A percentile compares a stretch with the other conserved stretches of the same genome.
Evolutionary conservation across 495 filamentous ascomycete species (phyloP).

Genomic region (Trichoderma reesei): DNA sequence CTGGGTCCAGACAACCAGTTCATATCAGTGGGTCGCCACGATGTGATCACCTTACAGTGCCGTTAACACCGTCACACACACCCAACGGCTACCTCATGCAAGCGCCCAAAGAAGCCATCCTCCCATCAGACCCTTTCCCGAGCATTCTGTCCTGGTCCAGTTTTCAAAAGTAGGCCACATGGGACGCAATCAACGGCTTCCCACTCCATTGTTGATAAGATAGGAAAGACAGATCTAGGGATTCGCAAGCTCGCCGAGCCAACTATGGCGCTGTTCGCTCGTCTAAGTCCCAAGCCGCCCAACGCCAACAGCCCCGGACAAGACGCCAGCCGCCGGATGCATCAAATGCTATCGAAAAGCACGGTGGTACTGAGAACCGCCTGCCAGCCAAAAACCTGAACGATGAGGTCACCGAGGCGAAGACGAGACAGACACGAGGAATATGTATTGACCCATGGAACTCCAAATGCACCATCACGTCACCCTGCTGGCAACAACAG

Average conservation of each 20-base stretch:
- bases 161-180: background rate
- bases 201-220: background rate
- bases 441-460: background rate
- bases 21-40: background rate
- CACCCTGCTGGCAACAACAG: background rate
- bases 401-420: background rate
- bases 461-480: slow-evolving; percentile 1
- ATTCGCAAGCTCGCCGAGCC: background rate
- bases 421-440: background rate
- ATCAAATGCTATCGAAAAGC: background rate
- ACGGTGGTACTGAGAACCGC: background rate
- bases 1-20: background rate
- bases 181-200: background rate
- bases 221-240: background rate
- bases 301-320: background rate
- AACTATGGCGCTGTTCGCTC: background rate
- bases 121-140: background rate
- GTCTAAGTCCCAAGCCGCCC: background rate
- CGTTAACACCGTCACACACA: background rate
- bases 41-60: background rate
- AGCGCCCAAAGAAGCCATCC: background rate
- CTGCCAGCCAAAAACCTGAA: background rate
- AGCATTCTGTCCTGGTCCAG: background rate
- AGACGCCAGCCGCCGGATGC: background rate
- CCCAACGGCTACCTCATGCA: background rate